Evolutionary conservation across 345 rosid genomes (phyloP), one percentile per base, ranked within the genome.

Genomic region (Citrus australasica): DNA sequence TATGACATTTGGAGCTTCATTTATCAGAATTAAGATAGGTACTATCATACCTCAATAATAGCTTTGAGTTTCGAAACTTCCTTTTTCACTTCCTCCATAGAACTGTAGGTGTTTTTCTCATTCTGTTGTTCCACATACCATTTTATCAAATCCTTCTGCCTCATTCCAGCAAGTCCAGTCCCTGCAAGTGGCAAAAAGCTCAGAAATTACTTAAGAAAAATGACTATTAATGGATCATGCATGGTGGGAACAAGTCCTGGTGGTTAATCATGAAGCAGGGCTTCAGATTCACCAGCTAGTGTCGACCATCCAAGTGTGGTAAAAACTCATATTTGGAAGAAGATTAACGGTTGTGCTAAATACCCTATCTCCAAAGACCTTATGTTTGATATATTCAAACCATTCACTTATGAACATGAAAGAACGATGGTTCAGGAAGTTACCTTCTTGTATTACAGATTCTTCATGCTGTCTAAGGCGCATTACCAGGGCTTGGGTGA

Each of bases 61-160:
- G 95, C 92, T 86, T 89, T 90, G 75, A 96, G 79, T 73, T 85
- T 84, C 58, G 86, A 82, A 61, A 91, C 86, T 84, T 96, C 99
- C 68, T 78, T 81, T 62, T 87, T 90, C 22, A 88, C 98, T 84
- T 94, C 90, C 78, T 88, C 89, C 74, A 85, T 83, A 9, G 93
- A 90, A 79, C 82, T 89, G 86, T 91, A 92, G 82, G 80, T 90
- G 79, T 90, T 90, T 82, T 90, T 94, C 88, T 94, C 90, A 67
- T 92, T 92, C 84, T 96, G 99, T 77, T 94, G 97, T 56, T 89
- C 92, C 42, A 94, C 86, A 78, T 92, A 94, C 99, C 98, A 96
- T 75, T 84, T 85, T 64, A 96, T 91, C 79, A 96, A 82, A 30
- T 91, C 99, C 77, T 86, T 88, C 78, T 94, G 98, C 33, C 89